Evolutionary conservation across 306 rosid genomes (phyloP), one percentile per base, ranked within the genome.

Genomic region (Vigna radiata): DNA sequence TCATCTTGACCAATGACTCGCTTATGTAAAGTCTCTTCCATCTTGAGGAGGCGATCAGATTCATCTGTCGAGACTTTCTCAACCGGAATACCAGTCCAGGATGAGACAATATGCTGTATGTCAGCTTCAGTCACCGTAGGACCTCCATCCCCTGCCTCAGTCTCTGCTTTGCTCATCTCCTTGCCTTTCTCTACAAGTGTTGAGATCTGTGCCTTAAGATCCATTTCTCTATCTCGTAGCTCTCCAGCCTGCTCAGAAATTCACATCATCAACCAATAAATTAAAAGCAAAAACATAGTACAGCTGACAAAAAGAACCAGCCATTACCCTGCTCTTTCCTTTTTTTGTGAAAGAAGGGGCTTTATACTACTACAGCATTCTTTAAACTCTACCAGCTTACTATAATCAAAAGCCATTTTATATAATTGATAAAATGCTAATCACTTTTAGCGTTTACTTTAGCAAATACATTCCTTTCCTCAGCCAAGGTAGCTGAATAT

Each of bases 31-130:
- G 97, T 88, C 76, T 90, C 97, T 86, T 94, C 98, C 98, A 94
- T 94, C 90, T 94, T 94, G 53, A 94, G 98, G 43, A 94, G 97
- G 76, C 98, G 97, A 67, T 94, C 97, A 12, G 98, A 91, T 84
- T 94, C 98, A 80, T 94, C 98, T 0, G 96, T 83, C 33, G 98
- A 91, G 73, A 94, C 98, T 81, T 94, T 94, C 68, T 94, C 98
- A 54, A 94, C 98, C 17, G 98, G 98, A 82, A 94, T 94, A 53
- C 98, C 98, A 5, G 98, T 94, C 98, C 98, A 94, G 13, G 98
- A 67, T 73, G 95, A 89, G n/a, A 94, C 98, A 18, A 94, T 91
- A 74, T 91, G 97, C 63, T 91, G 96, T 74, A 94, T 91, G 79
- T 94, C 98, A 71, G 82, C 96, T 83, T 94, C 98, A 50, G 98